Percentiles rank a stretch among this genome's conserved stretches.
phyloP scores from a whole-genome alignment of 2,329 filamentous ascomycete species.

The Cladorrhinum sp. region DNA sequence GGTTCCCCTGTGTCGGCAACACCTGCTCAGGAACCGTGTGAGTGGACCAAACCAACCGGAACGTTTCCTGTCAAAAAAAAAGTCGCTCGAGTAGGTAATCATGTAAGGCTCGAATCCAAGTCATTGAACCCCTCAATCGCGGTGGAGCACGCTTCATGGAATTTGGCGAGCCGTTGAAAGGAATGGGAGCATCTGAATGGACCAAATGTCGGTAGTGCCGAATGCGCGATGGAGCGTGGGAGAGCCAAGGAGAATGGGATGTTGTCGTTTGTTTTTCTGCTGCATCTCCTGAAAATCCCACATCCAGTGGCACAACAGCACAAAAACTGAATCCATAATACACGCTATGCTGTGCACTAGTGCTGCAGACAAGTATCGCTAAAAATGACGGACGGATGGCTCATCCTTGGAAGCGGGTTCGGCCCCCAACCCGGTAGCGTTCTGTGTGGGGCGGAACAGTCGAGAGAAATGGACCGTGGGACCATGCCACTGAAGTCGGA shows the following conservation, averaged over 20 bases:
- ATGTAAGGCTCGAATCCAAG: too few relatives aligned
- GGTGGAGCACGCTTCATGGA: too few relatives aligned
- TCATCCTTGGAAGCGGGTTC: background rate
- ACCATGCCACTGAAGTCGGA: background rate
- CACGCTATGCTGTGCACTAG: background rate
- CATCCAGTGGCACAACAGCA: background rate
- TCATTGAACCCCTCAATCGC: too few relatives aligned
- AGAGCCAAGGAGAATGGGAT: too few relatives aligned
- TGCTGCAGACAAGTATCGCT: background rate
- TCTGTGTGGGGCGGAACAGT: background rate
- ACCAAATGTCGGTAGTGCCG: too few relatives aligned
- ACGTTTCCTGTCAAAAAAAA: background rate
- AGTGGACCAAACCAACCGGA: background rate
- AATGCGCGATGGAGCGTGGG: too few relatives aligned
- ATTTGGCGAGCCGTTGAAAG: too few relatives aligned
- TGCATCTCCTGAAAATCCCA: too few relatives aligned
- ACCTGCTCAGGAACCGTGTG: background rate
- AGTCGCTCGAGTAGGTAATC: too few relatives aligned
- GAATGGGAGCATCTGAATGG: too few relatives aligned
- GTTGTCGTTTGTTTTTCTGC: too few relatives aligned
- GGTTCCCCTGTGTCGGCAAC: background rate
- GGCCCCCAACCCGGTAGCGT: background rate
- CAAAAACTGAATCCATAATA: background rate
- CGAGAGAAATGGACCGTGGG: background rate
- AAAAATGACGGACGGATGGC: background rate